Percentiles rank a stretch among this genome's conserved stretches.
Conservation (phyloP, 1,284 basidiomycete species). For the Melampsora abietis-canadensis region DNA sequence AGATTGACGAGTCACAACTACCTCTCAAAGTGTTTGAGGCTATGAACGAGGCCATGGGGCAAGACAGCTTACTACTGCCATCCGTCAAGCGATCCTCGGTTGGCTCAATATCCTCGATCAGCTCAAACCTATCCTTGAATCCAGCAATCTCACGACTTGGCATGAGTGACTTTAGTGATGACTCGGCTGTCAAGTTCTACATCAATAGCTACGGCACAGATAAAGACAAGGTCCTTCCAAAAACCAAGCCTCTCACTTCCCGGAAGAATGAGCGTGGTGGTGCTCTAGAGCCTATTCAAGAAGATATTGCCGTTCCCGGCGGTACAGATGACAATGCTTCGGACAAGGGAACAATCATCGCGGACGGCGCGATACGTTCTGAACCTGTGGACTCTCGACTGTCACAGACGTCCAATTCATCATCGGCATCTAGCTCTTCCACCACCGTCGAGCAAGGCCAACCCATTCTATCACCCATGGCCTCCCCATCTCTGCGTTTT, state of each 20-base stretch:
- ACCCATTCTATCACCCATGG: constrained; percentile 56
- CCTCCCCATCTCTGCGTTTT: constrained; percentile 74
- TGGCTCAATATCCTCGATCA: constrained; percentile 84
- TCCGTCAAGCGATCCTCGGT: constrained; percentile 88
- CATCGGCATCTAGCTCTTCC: constrained; percentile 19
- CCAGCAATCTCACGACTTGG: constrained; percentile 86
- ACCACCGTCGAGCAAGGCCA: constrained; percentile 55
- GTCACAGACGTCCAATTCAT: background rate
- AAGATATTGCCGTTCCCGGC: constrained; percentile 6
- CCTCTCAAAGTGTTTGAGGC: constrained; percentile 83
- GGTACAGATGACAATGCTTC: constrained; percentile 44
- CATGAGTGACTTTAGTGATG: constrained; percentile 96
- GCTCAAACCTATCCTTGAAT: constrained; percentile 79
- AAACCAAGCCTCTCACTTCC: background rate
- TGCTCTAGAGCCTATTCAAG: constrained; percentile 20
- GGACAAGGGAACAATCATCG: background rate
- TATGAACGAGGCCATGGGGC: constrained; percentile 62
- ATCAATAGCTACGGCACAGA: constrained; percentile 61
- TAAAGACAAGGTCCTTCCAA: background rate
- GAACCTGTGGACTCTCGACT: background rate
- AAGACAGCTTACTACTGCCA: constrained; percentile 57
- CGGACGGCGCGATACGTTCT: background rate
- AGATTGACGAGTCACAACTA: constrained; percentile 67
- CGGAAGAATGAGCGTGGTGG: constrained; percentile 26
- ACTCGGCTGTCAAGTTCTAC: constrained; percentile 94